Evolutionary conservation across 1,284 basidiomycete species (phyloP), one percentile per base, ranked within the genome.

Genomic region (Phellopilus nigrolimitatus): DNA sequence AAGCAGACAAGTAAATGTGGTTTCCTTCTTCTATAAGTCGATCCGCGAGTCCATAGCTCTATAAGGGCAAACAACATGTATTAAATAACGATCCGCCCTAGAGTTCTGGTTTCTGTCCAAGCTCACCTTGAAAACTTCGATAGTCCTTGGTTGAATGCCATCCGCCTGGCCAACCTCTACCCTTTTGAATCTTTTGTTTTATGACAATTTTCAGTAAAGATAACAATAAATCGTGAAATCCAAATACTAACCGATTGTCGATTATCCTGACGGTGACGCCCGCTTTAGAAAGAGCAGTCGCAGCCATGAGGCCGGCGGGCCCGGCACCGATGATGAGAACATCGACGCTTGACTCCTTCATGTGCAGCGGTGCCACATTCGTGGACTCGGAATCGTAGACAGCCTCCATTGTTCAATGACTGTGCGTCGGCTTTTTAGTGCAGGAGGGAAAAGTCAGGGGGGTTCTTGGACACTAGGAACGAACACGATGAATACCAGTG

Each of bases 21-120:
- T 79, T 82, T 5, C 78, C 85, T 60, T 88, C 78, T 28, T 69
- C 72, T 37, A 88, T 57, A 9, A 89, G 63, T 1, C 77, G 72
- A 21, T 86, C 79, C 0, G 76, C 82, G 4, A 88, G 71, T 3
- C 86, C 87, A 67, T 88, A 88, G 58, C 84, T 87, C 80, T 89
- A 56, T 31, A 31, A 21, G 33, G 15, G 1, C 24, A 2, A 55
- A 58, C n/a, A 8, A 40, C 17, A 15, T n/a, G 21, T 19, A 34
- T 25, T 39, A 41, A 30, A 41, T 19, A 49, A 36, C 25, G 46
- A 31, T 33, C 42, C 30, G 25, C 31, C 13, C 47, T 33, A 36
- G 24, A 27, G 28, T 38, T 33, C 13, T 34, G 5, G 24, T 17
- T 37, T 24, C 22, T 27, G n/a, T n/a, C n/a, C n/a, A n/a, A 17